Evolutionary conservation across 2,329 filamentous ascomycete species (phyloP).

Genomic region (Trichoderma cornu-damae): DNA sequence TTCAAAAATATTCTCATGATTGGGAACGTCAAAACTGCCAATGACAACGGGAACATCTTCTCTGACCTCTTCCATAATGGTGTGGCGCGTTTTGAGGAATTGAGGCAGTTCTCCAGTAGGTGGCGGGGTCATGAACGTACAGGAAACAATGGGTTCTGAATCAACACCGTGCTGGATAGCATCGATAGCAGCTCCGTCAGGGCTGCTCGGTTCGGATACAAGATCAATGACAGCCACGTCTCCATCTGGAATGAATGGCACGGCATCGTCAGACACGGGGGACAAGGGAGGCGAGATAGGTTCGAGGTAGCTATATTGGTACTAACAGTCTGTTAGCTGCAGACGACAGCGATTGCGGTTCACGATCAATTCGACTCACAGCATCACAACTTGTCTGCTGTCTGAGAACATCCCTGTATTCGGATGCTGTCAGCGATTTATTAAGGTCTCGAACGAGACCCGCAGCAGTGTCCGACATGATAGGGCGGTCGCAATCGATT

Average conservation of each 20-base stretch:
- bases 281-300: constrained; percentile 30
- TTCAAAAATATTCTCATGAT: not conserved
- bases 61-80: constrained; percentile 12
- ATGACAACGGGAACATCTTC: constrained; percentile 26
- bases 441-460: not conserved
- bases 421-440: not conserved
- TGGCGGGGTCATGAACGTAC: constrained; percentile 18
- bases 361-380: not conserved
- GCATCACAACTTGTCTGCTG: not conserved
- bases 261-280: constrained; percentile 23
- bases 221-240: constrained; percentile 26
- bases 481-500: constrained; percentile 24
- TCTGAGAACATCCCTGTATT: not conserved
- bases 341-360: not conserved
- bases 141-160: constrained; percentile 21
- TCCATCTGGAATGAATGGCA: constrained; percentile 23
- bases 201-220: constrained; percentile 31
- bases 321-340: not conserved
- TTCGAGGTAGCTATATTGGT: constrained; percentile 2
- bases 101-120: constrained; percentile 16
- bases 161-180: constrained; percentile 20
- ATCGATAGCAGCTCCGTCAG: constrained; percentile 18
- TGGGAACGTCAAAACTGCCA: constrained; percentile 19
- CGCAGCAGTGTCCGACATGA: not conserved
- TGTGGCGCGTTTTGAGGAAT: not conserved